Evolutionary conservation across 2,329 filamentous ascomycete genomes (phyloP), one percentile per base, ranked within the genome.

Genomic region (Zalaria obscura): DNA sequence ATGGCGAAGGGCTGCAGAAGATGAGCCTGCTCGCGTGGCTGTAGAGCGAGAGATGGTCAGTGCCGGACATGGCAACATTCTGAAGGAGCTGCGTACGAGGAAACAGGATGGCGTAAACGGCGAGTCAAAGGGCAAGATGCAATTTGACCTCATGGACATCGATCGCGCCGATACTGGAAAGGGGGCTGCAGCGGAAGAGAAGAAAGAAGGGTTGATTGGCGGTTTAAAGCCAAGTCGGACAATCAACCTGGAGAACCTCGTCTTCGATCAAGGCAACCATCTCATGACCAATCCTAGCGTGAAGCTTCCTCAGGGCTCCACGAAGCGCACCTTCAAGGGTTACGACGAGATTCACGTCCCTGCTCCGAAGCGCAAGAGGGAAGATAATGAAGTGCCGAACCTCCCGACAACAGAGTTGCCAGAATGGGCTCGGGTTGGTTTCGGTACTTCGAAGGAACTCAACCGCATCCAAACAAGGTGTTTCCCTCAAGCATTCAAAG

Each of bases 201-300:
- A 66, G 27, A 82, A 86, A 38, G 80, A 78, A 40, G 74, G 75
- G 40, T 67, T 94, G 18, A 72, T 87, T 28, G 85, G 88, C 41
- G 87, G 86, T 9, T 69, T 98, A 32, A 83, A 91, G 54, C 91
- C 93, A 2, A 80, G 80, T 50, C 85, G 84, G 56, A 67, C 86
- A 36, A 86, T 98, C 59, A 96, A 96, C 57, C 70, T 98, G 40
- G 89, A 98, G 44, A 96, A 96, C 54, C 75, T 98, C 29, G 75
- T 95, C 33, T 98, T 98, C 57, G 91, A 96, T 52, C 89, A 96
- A 63, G 91, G 91, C 40, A 98, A 96, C 55, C 91, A 98, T 67
- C 72, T 98, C 35, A 98, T 96, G 89, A 96, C 91, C n/a, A 98
- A 98, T 54, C 83, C 87, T 5, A 95, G 87, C 57, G 91, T 98